phyloP scores from a whole-genome alignment of 2,329 filamentous ascomycete species.

The Balansia obtecta region DNA sequence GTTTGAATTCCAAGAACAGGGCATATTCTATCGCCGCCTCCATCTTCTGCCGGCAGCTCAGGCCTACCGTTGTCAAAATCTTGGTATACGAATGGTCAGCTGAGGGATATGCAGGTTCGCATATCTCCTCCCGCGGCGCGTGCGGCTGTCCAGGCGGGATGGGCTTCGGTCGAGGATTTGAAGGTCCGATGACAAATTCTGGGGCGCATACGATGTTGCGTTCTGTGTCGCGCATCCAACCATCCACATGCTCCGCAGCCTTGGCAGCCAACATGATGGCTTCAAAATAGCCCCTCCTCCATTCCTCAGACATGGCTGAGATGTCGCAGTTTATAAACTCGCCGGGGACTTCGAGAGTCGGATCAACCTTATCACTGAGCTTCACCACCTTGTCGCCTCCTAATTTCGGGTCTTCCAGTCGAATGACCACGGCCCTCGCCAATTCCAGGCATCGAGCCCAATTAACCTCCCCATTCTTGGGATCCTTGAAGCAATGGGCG shows the following conservation, averaged over 20 bases:
- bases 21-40: constrained; percentile 75
- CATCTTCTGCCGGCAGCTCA: constrained; percentile 65
- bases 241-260: constrained; percentile 70
- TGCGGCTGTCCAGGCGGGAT: constrained; percentile 50
- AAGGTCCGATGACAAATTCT: constrained; percentile 66
- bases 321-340: constrained; percentile 56
- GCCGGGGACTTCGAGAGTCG: constrained; percentile 53
- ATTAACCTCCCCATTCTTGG: constrained; percentile 41
- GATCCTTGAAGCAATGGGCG: constrained; percentile 45
- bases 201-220: constrained; percentile 55
- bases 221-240: constrained; percentile 59
- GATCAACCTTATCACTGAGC: constrained; percentile 48
- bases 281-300: constrained; percentile 78
- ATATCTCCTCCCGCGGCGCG: constrained; percentile 64
- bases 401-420: constrained; percentile 54
- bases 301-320: constrained; percentile 64
- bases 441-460: constrained; percentile 56
- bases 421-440: constrained; percentile 44
- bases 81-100: constrained; percentile 73
- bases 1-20: constrained; percentile 73
- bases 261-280: constrained; percentile 65
- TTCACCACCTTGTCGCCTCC: constrained; percentile 57
- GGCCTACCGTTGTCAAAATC: constrained; percentile 68
- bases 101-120: constrained; percentile 51
- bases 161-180: constrained; percentile 68